A percentile compares a stretch with the other conserved stretches of the same genome.
phyloP scores from a whole-genome alignment of 2,329 filamentous ascomycete species.

The Waltergamsia citrina region DNA sequence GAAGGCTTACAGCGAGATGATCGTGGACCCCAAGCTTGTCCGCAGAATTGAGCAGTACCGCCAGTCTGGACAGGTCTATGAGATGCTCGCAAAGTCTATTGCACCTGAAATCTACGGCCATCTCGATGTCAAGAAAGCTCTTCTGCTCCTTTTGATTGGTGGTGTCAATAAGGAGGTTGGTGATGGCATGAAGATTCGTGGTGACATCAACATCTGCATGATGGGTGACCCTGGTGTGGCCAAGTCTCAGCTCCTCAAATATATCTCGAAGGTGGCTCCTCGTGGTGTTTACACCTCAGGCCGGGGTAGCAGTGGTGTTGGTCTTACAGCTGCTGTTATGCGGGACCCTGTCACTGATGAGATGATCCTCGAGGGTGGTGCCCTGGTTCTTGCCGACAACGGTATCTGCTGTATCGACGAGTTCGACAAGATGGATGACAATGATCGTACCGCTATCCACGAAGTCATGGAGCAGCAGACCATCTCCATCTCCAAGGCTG shows the following conservation, averaged over 20 bases:
- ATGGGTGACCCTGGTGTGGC: conserved; percentile 99
- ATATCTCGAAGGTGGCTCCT: conserved; percentile 95
- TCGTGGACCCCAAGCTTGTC: conserved; percentile 70
- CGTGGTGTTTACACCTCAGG: conserved; percentile 81
- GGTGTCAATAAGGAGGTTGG: conserved; percentile 95
- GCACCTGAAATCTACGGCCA: conserved; percentile 97
- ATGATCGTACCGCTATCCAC: conserved; percentile 73
- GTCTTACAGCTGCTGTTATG: conserved; percentile 77
- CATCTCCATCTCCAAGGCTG: conserved; percentile 72
- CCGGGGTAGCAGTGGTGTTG: conserved; percentile 71
- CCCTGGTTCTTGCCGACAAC: conserved; percentile 71
- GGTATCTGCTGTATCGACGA: conserved; percentile 83
- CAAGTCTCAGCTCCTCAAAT: conserved; percentile 96
- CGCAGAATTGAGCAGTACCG: conserved; percentile 79
- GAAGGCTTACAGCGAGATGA: conserved; percentile 91
- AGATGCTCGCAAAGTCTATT: conserved; percentile 90
- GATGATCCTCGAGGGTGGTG: conserved; percentile 75
- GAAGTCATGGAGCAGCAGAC: conserved; percentile 87
- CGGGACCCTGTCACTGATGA: conserved; percentile 75
- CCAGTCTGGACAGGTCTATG: conserved; percentile 84
- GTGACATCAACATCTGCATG: conserved; percentile 95
- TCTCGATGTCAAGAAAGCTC: conserved; percentile 93
- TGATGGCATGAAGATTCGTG: conserved; percentile 97
- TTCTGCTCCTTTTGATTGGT: conserved; percentile 89
- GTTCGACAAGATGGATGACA: conserved; percentile 85